Evolutionary conservation across 257 asterid genomes (phyloP), one percentile per base, ranked within the genome.

Genomic region (Thymus mandschuricus): DNA sequence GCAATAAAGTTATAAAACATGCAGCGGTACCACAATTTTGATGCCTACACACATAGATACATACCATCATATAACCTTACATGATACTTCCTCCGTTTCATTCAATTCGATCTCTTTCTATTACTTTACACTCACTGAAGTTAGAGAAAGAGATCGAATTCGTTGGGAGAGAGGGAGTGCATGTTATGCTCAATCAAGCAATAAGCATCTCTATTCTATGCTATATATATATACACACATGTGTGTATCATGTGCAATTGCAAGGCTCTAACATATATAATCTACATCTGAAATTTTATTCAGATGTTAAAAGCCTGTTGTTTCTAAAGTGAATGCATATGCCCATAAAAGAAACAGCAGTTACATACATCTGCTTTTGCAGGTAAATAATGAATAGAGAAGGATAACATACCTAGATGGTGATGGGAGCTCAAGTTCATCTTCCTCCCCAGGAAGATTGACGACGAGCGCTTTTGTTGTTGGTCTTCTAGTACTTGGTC

Each of bases 351-450:
- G 7, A 28, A 4, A 45, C 44, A 27, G 12, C 5, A 13, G 48
- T 64, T 8, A 12, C 21, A 21, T 21, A 21, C 21, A 21, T 21
- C 21, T 21, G 21, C 21, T 21, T 21, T 21, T 21, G 21, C 21
- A 21, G 21, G 21, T 21, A 29, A 45, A 21, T 8, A 15, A 7
- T 15, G 50, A n/a, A 33, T 27, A 15, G 2, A 4, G 9, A 4
- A 34, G n/a, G 41, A 31, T 2, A 10, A 8, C 60, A 40, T 45
- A 68, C 73, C 51, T 12, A 13, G 45, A 60, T 56, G 66, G 74
- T 43, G 56, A 69, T 38, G 60, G 51, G 60, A 52, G 73, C 43
- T 54, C 70, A 46, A 65, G 31, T 65, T 46, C 31, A 49, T 60
- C 58, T 52, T 29, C 49, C 60, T 66, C 46, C 35, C 35, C 29